Percentiles rank a stretch among this genome's conserved stretches.
Conservation (phyloP, 2,329 filamentous ascomycete species). For the Alternaria tenuissima region DNA sequence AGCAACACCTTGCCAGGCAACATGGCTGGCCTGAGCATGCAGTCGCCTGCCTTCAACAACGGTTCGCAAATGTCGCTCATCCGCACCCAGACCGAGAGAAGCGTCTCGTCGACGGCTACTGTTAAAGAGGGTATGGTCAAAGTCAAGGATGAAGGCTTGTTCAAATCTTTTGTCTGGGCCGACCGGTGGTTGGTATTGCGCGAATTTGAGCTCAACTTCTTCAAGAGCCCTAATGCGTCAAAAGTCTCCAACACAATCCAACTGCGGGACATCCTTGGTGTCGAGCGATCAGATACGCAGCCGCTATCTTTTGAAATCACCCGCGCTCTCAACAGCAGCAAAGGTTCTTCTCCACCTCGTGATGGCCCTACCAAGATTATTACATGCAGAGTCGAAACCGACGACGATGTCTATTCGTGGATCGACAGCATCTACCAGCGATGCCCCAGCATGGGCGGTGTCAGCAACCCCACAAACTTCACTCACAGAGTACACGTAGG, state of each 20-base stretch:
- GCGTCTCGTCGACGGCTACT: slow-evolving; percentile 44
- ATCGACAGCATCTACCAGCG: slow-evolving; percentile 97
- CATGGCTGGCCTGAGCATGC: slow-evolving; percentile 79
- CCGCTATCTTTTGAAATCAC: slow-evolving; percentile 96
- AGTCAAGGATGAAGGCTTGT: slow-evolving; percentile 89
- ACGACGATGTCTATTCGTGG: slow-evolving; percentile 98
- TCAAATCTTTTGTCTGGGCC: slow-evolving; percentile 84
- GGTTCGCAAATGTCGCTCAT: slow-evolving; percentile 51
- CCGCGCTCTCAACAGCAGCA: slow-evolving; percentile 67
- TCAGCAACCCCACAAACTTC: slow-evolving; percentile 98
- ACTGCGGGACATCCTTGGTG: slow-evolving; percentile 86
- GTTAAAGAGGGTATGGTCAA: slow-evolving; percentile 76
- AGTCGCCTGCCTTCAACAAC: slow-evolving; percentile 62
- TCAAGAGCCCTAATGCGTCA: slow-evolving; percentile 83
- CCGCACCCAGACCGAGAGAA: slow-evolving; percentile 54
- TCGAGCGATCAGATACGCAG: slow-evolving; percentile 88
- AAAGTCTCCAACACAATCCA: slow-evolving; percentile 87
- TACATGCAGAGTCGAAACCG: slow-evolving; percentile 91
- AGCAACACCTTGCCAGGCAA: slow-evolving; percentile 73
- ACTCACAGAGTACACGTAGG: slow-evolving; percentile 96
- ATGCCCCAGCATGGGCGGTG: slow-evolving; percentile 96
- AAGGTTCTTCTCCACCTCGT: slow-evolving; percentile 73
- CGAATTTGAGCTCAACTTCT: slow-evolving; percentile 92
- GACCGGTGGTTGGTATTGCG: slow-evolving; percentile 90
- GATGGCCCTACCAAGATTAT: slow-evolving; percentile 84